Evolutionary conservation across 306 rosid species (phyloP).

Genomic region (Canavalia gladiata): DNA sequence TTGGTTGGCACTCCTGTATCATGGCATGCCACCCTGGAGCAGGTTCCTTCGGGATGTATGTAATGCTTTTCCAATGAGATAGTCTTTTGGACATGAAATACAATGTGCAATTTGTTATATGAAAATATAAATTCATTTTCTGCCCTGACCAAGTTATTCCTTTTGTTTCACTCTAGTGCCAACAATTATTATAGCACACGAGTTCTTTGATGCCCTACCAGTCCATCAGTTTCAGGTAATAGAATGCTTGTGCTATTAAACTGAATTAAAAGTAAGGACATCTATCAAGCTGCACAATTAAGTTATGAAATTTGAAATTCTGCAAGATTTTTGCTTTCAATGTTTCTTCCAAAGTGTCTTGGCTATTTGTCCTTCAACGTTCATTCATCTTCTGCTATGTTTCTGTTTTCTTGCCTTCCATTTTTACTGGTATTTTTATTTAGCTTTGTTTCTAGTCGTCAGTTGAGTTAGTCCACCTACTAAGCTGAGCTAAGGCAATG

Average conservation of each 20-base stretch:
- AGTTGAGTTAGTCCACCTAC: conserved; percentile 15
- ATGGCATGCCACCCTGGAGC: conserved; percentile 92
- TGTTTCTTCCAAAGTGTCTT: conserved; percentile 29
- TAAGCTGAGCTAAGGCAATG: conserved; percentile 2
- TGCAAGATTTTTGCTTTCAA: conserved; percentile 25
- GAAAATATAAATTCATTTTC: conserved; percentile 29
- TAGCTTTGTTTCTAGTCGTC: background rate
- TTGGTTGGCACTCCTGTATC: conserved; percentile 82
- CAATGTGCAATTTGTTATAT: conserved; percentile 21
- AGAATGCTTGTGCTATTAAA: conserved; percentile 30
- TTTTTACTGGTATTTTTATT: conserved; percentile 18
- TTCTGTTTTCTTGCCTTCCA: background rate
- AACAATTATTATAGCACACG: conserved; percentile 87
- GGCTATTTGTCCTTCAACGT: conserved; percentile 21
- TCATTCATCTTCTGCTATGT: background rate
- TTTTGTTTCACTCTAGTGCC: conserved; percentile 67
- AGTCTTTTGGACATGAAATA: conserved; percentile 21
- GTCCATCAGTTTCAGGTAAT: conserved; percentile 94
- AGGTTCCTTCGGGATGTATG: conserved; percentile 94
- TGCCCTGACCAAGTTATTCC: conserved; percentile 41
- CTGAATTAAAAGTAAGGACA: conserved; percentile 33
- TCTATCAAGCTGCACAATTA: conserved; percentile 25
- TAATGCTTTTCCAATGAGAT: conserved; percentile 45
- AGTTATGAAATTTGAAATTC: conserved; percentile 15
- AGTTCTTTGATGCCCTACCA: conserved; percentile 94